Base-by-base conservation (phyloP, 192 early-diverging fungal species). In the Pilaira anomala region DNA sequence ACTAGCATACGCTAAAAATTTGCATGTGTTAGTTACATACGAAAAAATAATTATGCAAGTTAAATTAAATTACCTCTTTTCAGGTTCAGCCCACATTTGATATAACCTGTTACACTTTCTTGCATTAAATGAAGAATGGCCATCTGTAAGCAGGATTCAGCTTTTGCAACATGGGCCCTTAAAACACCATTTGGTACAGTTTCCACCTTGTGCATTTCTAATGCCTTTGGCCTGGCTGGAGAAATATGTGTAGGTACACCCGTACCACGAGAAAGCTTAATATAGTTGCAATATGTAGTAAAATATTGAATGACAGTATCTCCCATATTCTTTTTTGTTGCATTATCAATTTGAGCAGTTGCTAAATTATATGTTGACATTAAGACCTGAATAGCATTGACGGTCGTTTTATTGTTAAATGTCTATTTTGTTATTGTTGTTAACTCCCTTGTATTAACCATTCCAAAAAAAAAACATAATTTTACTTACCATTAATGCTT, bases 61-160 rank as follows among this genome's bases (percentile, higher is more conserved):
- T 29, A 2, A 3, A 13, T 4, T 56, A n/a, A 7, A 29, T 36
- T 82, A 82, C 80, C 80, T 72, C 77, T 67, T 48, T 76, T 69
- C 39, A 72, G 48, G 30, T 65, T 72, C 2, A 72, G 21, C 24
- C 70, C 64, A 9, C 64, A 61, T 42, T 57, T 65, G 8, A 72
- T 53, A 41, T 72, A 72, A 8, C 64, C 64, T 9, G 63, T 39
- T 3, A 53, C 53, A 29, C 29, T 66, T 40, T 72, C 64, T 62
- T 66, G 70, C 6, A 55, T 25, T 25, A 72, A 21, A 48, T 72
- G 44, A 14, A 72, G 33, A 26, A 66, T 66, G 1, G 63, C 64
- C 22, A 66, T 72, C 36, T 60, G 59, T 13, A 72, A 46, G 42
- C 64, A 66, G 9, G 44, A 18, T 49, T 72, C 70, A 6, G 70